phyloP scores from a whole-genome alignment of 73 alveolate species.

The Tetrahymena malaccensis region DNA sequence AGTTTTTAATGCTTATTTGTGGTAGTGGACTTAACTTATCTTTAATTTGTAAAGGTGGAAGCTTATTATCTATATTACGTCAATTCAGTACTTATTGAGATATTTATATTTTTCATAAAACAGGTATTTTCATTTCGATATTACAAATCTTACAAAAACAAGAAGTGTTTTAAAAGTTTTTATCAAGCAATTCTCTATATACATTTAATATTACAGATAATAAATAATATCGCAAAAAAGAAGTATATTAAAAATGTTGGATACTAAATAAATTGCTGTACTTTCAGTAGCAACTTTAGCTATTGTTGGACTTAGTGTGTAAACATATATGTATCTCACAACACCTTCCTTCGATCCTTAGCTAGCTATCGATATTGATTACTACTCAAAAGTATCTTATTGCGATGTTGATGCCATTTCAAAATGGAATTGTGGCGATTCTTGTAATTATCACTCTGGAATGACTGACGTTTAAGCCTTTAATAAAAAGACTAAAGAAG shows the following conservation, averaged over 20 bases:
- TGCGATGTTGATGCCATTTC: not conserved
- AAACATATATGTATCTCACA: not conserved
- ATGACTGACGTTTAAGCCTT: not conserved
- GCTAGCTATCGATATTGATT: not conserved
- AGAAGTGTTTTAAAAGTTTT: not conserved
- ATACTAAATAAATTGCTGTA: not conserved
- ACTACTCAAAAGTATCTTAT: not conserved
- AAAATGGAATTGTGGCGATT: not conserved
- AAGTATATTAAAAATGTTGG: not conserved
- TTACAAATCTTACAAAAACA: not conserved
- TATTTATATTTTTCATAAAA: too few relatives aligned
- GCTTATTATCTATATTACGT: not conserved
- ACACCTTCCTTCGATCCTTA: not conserved
- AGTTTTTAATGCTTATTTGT: too few relatives aligned
- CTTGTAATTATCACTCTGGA: not conserved
- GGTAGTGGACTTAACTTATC: not conserved
- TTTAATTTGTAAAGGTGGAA: not conserved
- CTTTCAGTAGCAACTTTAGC: not conserved
- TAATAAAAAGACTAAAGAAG: not conserved
- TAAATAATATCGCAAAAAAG: not conserved
- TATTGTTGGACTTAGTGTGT: not conserved
- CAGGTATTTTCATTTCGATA: not conserved
- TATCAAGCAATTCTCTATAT: not conserved
- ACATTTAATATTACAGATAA: not conserved
- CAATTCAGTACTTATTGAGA: not conserved